These are phyloP conservation scores for Trichocladium uniseriatum DNA, from an alignment of 495 filamentous ascomycete species.

Conservation along the genomic window DNA sequence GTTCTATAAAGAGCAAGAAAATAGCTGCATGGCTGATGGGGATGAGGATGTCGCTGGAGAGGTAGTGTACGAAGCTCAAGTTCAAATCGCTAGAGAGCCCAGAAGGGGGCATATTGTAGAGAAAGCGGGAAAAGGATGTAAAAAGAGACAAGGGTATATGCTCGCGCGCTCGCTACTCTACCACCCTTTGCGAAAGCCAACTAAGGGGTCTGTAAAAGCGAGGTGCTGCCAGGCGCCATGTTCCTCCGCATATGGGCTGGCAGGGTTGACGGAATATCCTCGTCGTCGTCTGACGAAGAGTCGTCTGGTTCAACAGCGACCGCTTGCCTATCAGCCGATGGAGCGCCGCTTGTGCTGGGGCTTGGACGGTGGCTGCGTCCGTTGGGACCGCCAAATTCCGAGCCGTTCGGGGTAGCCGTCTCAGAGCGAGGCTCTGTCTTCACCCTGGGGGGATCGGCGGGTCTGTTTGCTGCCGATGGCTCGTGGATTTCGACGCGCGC, in stretches of 20 bases:
- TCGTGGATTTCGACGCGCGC: slow-evolving; percentile 15
- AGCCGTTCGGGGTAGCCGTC: background rate
- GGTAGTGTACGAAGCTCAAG: no score
- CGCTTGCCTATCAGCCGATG: background rate
- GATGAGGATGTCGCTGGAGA: no score
- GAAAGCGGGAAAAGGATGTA: background rate
- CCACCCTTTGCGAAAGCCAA: background rate
- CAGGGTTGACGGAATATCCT: slow-evolving; percentile 37
- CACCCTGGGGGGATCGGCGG: background rate
- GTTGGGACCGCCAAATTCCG: background rate
- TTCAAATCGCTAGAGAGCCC: no score
- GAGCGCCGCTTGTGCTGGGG: background rate
- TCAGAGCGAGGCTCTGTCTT: background rate
- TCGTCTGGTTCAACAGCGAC: slow-evolving; percentile 19
- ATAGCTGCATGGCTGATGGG: no score
- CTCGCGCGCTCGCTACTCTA: no score
- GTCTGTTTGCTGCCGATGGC: background rate
- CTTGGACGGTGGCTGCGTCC: background rate
- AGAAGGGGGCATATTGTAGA: no score
- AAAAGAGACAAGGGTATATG: no score
- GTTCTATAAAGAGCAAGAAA: no score
- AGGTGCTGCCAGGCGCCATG: slow-evolving; percentile 8
- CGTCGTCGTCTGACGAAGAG: slow-evolving; percentile 27
- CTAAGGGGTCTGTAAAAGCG: background rate
- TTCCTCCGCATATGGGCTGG: slow-evolving; percentile 20